These are phyloP conservation scores for Phytophthora foliorum DNA, from an alignment of 352 stramenopile genomes.

Conservation along the genomic window DNA sequence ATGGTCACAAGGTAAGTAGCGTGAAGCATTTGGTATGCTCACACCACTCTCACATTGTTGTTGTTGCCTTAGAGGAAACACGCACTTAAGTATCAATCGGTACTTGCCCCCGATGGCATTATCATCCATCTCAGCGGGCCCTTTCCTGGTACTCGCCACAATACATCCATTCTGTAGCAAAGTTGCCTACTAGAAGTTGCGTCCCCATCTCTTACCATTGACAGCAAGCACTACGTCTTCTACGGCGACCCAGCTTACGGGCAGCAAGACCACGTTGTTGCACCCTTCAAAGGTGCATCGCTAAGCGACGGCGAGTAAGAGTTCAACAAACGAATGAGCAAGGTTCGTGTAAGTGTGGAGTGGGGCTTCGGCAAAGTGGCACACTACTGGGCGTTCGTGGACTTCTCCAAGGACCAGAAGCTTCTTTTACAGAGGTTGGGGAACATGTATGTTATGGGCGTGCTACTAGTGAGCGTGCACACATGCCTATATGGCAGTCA, in stretches of 20 bases:
- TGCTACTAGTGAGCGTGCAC: no score
- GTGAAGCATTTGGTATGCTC: background rate
- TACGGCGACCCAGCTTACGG: no score
- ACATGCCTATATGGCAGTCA: no score
- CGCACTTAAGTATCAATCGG: no score
- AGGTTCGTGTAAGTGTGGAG: conserved; percentile 10
- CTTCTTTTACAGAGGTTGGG: conserved; percentile 12
- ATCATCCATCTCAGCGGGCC: conserved; percentile 15
- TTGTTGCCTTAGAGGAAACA: no score
- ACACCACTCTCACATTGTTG: no score
- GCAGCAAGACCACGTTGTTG: conserved; percentile 10
- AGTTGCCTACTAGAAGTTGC: conserved; percentile 5
- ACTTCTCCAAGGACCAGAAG: conserved; percentile 17
- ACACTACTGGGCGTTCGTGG: conserved; percentile 15
- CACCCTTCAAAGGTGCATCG: conserved; percentile 7
- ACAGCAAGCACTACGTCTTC: no score
- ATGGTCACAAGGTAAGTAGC: conserved; percentile 15
- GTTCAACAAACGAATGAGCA: conserved; percentile 13
- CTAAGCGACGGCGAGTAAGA: conserved; percentile 4
- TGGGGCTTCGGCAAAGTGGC: conserved; percentile 1
- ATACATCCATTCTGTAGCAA: conserved; percentile 14
- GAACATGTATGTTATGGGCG: no score
- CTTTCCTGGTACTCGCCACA: conserved; percentile 7
- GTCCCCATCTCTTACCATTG: background rate
- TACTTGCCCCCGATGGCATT: conserved; percentile 4